These are phyloP conservation scores for Colletotrichum theobromicola DNA, from an alignment of 2,329 filamentous ascomycete species.

Conservation along the genomic window DNA sequence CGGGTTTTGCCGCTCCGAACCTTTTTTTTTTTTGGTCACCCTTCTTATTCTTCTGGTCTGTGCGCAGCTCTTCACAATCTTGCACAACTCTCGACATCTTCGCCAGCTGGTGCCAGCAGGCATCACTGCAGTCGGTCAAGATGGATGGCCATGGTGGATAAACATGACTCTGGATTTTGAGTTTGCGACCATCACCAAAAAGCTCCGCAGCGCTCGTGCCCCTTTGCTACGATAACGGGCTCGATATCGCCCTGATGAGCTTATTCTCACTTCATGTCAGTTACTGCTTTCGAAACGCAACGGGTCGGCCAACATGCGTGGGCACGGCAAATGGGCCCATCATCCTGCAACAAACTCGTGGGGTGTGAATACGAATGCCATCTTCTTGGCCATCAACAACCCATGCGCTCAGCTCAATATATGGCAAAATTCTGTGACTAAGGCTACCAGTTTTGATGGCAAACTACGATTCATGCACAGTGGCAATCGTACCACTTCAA, in stretches of 20 bases:
- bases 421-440: background rate
- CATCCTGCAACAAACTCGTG: background rate
- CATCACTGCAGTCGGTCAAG: background rate
- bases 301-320: background rate
- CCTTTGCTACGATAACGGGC: background rate
- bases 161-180: background rate
- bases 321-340: background rate
- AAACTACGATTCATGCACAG: background rate
- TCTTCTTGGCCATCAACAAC: background rate
- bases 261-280: background rate
- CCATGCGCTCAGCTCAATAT: background rate
- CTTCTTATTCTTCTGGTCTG: background rate
- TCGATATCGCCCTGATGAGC: background rate
- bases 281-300: background rate
- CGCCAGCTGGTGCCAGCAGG: background rate
- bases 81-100: fast-evolving
- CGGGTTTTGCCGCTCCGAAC: conserved; percentile 8
- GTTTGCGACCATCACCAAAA: conserved; percentile 2
- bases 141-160: background rate
- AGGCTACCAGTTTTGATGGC: background rate
- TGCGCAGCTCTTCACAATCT: background rate
- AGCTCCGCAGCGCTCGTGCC: background rate
- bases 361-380: background rate
- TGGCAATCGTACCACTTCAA: background rate
- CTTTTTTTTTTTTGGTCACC: background rate